These are phyloP conservation scores for Fusarium longipes DNA, from an alignment of 2,329 filamentous ascomycete genomes.

Conservation along the genomic window DNA sequence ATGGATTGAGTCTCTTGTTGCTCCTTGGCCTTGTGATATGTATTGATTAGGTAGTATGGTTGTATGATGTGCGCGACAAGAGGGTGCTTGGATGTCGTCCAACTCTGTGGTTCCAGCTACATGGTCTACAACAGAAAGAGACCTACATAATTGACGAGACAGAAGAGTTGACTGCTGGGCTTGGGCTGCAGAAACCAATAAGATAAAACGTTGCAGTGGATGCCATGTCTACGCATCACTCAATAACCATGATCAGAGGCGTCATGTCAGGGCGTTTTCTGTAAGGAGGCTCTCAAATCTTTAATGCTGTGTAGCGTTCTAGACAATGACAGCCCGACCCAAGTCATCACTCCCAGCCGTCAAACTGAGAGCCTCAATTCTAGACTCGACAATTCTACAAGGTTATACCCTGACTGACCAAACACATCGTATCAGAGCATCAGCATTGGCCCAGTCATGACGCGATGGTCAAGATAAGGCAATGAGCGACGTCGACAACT, in stretches of 20 bases:
- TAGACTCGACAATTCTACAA: not conserved
- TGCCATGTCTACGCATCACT: not conserved
- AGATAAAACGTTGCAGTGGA: not conserved
- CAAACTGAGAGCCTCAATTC: not conserved
- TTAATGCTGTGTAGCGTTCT: not conserved
- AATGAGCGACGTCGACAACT: constrained; percentile 16
- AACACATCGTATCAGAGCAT: not conserved
- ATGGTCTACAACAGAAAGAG: not conserved
- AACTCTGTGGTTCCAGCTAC: not conserved
- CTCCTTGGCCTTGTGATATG: not conserved
- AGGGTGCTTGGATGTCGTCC: accelerated
- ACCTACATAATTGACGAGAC: no score
- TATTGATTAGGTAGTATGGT: accelerated
- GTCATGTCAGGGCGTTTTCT: not conserved
- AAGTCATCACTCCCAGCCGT: not conserved
- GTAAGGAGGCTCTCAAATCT: not conserved
- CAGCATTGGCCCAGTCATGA: not conserved
- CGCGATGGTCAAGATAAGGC: not conserved
- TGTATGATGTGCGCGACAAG: not conserved
- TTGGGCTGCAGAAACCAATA: not conserved
- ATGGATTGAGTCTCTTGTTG: not conserved
- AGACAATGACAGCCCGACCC: not conserved
- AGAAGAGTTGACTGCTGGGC: no score
- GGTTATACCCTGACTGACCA: not conserved
- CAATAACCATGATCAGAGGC: not conserved